Percentiles rank a stretch among this genome's conserved stretches.
These are phyloP conservation scores for Leptodontidium sp. DNA, from an alignment of 2,329 filamentous ascomycete genomes.

Conservation along the genomic window DNA sequence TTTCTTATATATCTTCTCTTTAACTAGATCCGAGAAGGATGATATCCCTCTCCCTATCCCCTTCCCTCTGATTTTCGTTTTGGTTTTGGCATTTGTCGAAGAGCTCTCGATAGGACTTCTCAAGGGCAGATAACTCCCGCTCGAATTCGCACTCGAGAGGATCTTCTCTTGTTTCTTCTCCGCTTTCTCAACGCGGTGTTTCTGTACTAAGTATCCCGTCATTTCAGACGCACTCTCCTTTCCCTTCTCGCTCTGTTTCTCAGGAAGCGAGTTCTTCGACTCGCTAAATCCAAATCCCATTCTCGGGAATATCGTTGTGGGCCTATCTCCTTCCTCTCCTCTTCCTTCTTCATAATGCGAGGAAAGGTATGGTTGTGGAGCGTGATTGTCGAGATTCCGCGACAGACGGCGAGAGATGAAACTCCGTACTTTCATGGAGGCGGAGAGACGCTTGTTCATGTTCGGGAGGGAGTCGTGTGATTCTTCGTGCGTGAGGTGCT, in stretches of 20 bases:
- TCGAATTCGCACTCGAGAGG: conserved; percentile 8
- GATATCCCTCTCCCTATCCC: too few relatives aligned
- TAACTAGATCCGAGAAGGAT: conserved; percentile 10
- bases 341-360: not conserved
- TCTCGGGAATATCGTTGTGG: not conserved
- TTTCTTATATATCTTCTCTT: conserved; percentile 10
- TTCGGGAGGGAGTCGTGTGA: not conserved
- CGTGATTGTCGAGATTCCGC: not conserved
- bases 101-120: not conserved
- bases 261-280: not conserved
- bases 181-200: not conserved
- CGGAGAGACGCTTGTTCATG: not conserved
- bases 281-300: not conserved
- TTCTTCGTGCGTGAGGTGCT: conserved; percentile 29
- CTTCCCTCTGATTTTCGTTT: not conserved
- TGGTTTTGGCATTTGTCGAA: not conserved
- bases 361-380: not conserved
- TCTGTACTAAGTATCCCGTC: not conserved
- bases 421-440: conserved; percentile 13
- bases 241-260: not conserved
- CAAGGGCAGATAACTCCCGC: conserved; percentile 13
- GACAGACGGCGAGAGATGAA: conserved; percentile 19
- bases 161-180: conserved; percentile 4
- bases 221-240: not conserved
- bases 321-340: not conserved